A percentile compares a stretch with the other conserved stretches of the same genome.
Conservation (phyloP, 2,329 filamentous ascomycete species). For the Gnomoniopsis sp. region DNA sequence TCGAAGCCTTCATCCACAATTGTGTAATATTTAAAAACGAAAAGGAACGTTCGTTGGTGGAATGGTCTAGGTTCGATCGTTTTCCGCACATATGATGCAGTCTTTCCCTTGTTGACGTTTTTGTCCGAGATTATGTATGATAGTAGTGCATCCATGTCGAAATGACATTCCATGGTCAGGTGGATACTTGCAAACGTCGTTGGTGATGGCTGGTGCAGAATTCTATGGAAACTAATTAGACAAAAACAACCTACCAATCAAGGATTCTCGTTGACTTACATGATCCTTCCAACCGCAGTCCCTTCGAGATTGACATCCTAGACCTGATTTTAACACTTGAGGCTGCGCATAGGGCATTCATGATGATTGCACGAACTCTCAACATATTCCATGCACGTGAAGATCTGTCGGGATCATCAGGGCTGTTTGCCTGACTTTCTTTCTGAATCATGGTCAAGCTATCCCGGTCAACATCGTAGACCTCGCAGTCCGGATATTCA, state of each 20-base stretch:
- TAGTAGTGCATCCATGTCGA: constrained; percentile 62
- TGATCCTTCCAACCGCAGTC: constrained; percentile 52
- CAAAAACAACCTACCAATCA: neutral
- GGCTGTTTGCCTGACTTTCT: constrained; percentile 33
- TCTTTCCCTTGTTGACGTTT: constrained; percentile 38
- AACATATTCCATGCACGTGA: constrained; percentile 40
- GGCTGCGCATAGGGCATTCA: too few relatives aligned
- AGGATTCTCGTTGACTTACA: constrained; percentile 36
- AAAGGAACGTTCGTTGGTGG: constrained; percentile 56
- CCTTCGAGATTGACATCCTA: constrained; percentile 32
- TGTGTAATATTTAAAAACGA: constrained; percentile 64
- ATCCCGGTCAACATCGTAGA: constrained; percentile 52
- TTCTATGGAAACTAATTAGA: constrained; percentile 31
- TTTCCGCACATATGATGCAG: constrained; percentile 46
- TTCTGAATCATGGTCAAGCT: constrained; percentile 37
- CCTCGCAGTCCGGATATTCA: constrained; percentile 47
- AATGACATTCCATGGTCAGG: constrained; percentile 52
- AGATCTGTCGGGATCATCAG: constrained; percentile 35
- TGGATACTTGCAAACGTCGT: constrained; percentile 58
- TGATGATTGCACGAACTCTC: constrained; percentile 16
- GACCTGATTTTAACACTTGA: neutral
- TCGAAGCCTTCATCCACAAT: constrained; percentile 52
- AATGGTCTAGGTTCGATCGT: constrained; percentile 42
- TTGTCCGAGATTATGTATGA: constrained; percentile 48
- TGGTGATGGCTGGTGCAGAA: constrained; percentile 59